Evolutionary conservation across 2,329 filamentous ascomycete genomes (phyloP), one percentile per base, ranked within the genome.

Genomic region (Paracamarosporium sp.): DNA sequence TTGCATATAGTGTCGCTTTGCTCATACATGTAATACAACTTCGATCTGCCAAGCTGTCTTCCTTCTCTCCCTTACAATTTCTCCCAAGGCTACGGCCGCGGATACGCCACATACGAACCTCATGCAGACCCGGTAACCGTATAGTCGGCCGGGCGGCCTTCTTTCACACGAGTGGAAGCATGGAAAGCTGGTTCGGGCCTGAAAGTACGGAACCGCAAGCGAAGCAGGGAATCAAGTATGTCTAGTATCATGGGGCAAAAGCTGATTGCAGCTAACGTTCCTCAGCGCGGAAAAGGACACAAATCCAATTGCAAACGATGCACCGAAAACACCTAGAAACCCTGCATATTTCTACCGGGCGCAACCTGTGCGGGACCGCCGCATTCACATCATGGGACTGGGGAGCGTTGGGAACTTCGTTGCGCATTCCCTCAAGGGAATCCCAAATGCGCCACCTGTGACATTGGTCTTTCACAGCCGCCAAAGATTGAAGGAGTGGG

Each of bases 371-470:
- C 36, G 66, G 30, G 65, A 76, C 47, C 65, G 67, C 35, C 66
- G 73, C 3, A 71, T 76, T 24, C 87, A 95, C 69, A 83, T 97
- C 46, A 79, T 97, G 3, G 93, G 94, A 11, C 73, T 90, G 11
- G 93, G 93, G 33, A 96, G 92, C 71, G 82, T 97, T 12, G 93
- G 93, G 13, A 87, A 87, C 41, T 85, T 97, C 25, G 86, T 93
- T 62, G 92, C 93, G 25, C 88, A 89, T 71, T 86, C 87, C 22
- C 80, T 97, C 11, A 85, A 86, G 22, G 82, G 84, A 20, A 79
- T 87, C 8, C 80, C 82, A 7, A 77, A 85, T 20, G 83, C 85
- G 2, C 91, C 92, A 4, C 90, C 90, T 0, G 84, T 97, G 35
- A 94, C 92, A 0, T 82, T 97, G 5, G 83, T 97, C n/a, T 83